Conservation (phyloP, 805 yeast species). For the Saccharomycopsis synnaedendra region DNA sequence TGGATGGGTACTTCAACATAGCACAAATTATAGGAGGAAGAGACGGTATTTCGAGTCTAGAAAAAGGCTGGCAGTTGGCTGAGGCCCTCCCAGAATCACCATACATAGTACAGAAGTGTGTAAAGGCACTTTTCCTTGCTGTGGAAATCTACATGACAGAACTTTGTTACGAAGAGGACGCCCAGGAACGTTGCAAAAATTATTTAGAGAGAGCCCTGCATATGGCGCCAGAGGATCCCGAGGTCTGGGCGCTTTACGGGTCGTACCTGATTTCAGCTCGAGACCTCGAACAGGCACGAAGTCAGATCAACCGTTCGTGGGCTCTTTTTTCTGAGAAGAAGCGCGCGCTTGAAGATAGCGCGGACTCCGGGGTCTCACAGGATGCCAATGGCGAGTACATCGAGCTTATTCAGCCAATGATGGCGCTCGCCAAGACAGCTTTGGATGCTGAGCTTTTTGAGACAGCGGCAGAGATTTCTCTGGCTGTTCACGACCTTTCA, state of each 20-base stretch:
- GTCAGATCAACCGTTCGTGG: conserved; percentile 66
- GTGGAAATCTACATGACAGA: conserved; percentile 98
- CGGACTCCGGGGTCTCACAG: conserved; percentile 19
- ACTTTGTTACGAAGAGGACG: conserved; percentile 85
- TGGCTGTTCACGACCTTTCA: conserved; percentile 62
- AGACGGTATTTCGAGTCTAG: conserved; percentile 54
- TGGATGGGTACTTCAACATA: conserved; percentile 76
- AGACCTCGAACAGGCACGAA: conserved; percentile 56
- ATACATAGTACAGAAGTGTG: conserved; percentile 44
- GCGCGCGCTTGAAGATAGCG: conserved; percentile 31
- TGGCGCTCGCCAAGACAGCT: conserved; percentile 62
- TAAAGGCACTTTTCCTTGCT: conserved; percentile 71
- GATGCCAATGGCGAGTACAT: conserved; percentile 43
- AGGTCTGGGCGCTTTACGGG: conserved; percentile 71
- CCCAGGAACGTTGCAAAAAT: conserved; percentile 70
- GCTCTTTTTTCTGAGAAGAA: conserved; percentile 46
- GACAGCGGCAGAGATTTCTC: conserved; percentile 51
- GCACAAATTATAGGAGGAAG: conserved; percentile 86
- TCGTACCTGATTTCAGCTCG: conserved; percentile 88
- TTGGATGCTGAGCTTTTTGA: conserved; percentile 70
- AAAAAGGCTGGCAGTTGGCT: conserved; percentile 26
- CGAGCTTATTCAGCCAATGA: conserved; percentile 62
- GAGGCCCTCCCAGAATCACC: conserved; percentile 20
- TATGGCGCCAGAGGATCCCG: conserved; percentile 43
- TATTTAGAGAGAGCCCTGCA: conserved; percentile 52